Evolutionary conservation across 2,329 filamentous ascomycete species (phyloP), one percentile per base, ranked within the genome.

Genomic region (Penicillium sp.): DNA sequence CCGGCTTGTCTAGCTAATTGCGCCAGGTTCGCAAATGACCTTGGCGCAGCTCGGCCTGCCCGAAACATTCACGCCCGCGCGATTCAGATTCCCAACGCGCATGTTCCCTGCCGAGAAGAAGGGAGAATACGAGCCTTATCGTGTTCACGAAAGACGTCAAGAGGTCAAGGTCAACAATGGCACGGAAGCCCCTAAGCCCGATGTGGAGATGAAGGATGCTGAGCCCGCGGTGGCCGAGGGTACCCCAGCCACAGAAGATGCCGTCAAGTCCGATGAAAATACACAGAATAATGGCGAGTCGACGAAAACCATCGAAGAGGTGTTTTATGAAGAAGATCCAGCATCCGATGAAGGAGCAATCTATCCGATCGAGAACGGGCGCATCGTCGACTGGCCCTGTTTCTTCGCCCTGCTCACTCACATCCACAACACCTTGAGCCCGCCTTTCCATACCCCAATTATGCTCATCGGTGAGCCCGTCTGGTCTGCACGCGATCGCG

Each of bases 371-470:
- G 67, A 74, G 79, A 85, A 87, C 61, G 94, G 94, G 53, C 85
- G 84, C 67, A 94, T 99, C 58, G 85, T 88, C 40, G 85, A 97
- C 70, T 96, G 96, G 91, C 82, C 87, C 0, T 93, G 91, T 62
- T 96, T 99, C 77, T 89, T 96, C 61, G 93, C 94, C 30, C 87
- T 97, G 66, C 84, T 99, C 67, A 89, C 92, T 52, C 90, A 99
- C 71, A 88, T 97, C 61, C 90, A 97, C 80, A 87, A 90, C 73
- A 84, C 89, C 44, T 83, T 99, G 56, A 94, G 91, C 57, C 91
- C 91, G 26, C 91, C 90, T 3, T 94, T 96, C 71, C 94, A 97
- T 76, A 97, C 93, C 0, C 92, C 94, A 2, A 90, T 99, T 61
- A 82, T 97, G 71, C 84, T 99, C 59, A 88, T 97, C 74, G 84